phyloP scores from a whole-genome alignment of 306 rosid species.

The Senna tora region DNA sequence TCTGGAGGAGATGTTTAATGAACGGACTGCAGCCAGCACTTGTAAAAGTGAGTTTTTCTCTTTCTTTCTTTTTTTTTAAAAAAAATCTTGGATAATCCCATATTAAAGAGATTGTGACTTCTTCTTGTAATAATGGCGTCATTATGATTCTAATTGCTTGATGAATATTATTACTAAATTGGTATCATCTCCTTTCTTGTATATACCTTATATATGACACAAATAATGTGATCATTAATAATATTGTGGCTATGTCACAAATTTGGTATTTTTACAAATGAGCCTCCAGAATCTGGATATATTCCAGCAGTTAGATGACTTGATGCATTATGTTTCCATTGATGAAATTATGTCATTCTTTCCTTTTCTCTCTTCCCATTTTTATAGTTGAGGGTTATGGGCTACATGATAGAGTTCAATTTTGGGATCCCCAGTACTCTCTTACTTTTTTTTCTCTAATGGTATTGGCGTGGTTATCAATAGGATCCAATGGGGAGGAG shows the following conservation, averaged over 20 bases:
- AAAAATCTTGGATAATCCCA: background rate
- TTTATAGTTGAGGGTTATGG: background rate
- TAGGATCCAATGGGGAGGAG: slow-evolving; percentile 53
- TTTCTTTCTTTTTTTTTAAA: slow-evolving; percentile 7
- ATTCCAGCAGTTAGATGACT: background rate
- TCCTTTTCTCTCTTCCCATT: background rate
- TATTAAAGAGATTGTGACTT: slow-evolving; percentile 10
- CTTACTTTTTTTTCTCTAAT: slow-evolving; percentile 2
- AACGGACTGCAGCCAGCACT: slow-evolving; percentile 39
- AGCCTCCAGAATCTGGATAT: background rate
- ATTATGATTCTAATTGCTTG: slow-evolving; percentile 2
- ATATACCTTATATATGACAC: slow-evolving; percentile 17
- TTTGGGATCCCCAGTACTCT: background rate
- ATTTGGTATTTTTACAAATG: background rate
- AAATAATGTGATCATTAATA: background rate
- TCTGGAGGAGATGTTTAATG: slow-evolving; percentile 75
- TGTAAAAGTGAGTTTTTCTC: slow-evolving; percentile 46
- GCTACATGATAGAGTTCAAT: background rate
- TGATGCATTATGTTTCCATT: background rate
- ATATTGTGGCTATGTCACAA: background rate
- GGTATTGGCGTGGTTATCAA: slow-evolving; percentile 6
- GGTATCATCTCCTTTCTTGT: slow-evolving; percentile 6
- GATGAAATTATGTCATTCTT: background rate
- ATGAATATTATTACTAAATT: background rate
- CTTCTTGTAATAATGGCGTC: background rate